A percentile compares a stretch with the other conserved stretches of the same genome.
These are phyloP conservation scores for Verticillium tricorpus DNA, from an alignment of 2,329 filamentous ascomycete species.

Conservation along the genomic window DNA sequence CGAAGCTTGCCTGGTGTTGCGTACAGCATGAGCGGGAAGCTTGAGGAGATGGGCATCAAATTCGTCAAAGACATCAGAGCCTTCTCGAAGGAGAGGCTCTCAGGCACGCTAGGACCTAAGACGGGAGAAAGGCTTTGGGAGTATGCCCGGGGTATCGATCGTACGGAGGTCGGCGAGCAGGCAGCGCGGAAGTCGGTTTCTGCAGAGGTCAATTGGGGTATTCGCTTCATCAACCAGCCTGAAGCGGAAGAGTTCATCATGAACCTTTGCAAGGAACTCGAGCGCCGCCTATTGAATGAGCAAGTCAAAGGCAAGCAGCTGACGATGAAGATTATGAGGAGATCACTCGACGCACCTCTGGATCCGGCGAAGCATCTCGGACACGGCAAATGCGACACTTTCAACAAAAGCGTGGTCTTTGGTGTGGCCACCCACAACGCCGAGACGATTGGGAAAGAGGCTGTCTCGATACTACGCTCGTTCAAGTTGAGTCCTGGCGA, in stretches of 20 bases:
- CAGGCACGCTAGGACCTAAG: slow-evolving; percentile 76
- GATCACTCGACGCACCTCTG: slow-evolving; percentile 78
- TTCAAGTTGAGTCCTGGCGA: slow-evolving; percentile 87
- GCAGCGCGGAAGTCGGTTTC: slow-evolving; percentile 89
- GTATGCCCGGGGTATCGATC: slow-evolving; percentile 85
- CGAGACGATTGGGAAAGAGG: slow-evolving; percentile 71
- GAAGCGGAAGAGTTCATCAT: slow-evolving; percentile 90
- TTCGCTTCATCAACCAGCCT: slow-evolving; percentile 85
- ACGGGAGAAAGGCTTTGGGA: slow-evolving; percentile 89
- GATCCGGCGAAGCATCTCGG: slow-evolving; percentile 92
- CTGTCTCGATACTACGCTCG: slow-evolving; percentile 75
- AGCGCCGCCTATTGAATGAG: slow-evolving; percentile 75
- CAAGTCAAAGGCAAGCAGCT: slow-evolving; percentile 82
- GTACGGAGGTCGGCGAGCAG: slow-evolving; percentile 79
- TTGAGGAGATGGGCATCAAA: slow-evolving; percentile 81
- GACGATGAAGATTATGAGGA: slow-evolving; percentile 92
- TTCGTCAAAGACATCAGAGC: slow-evolving; percentile 79
- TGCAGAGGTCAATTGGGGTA: slow-evolving; percentile 97
- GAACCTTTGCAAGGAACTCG: slow-evolving; percentile 80
- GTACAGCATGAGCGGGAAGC: slow-evolving; percentile 78
- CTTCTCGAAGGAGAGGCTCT: slow-evolving; percentile 69
- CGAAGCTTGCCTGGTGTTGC: slow-evolving; percentile 89
- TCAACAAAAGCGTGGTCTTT: slow-evolving; percentile 81
- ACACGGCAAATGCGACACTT: slow-evolving; percentile 90
- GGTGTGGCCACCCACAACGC: slow-evolving; percentile 78